Base-by-base conservation (phyloP, 768 basidiomycete species). In the Gloeopeniophorella convolvens region DNA sequence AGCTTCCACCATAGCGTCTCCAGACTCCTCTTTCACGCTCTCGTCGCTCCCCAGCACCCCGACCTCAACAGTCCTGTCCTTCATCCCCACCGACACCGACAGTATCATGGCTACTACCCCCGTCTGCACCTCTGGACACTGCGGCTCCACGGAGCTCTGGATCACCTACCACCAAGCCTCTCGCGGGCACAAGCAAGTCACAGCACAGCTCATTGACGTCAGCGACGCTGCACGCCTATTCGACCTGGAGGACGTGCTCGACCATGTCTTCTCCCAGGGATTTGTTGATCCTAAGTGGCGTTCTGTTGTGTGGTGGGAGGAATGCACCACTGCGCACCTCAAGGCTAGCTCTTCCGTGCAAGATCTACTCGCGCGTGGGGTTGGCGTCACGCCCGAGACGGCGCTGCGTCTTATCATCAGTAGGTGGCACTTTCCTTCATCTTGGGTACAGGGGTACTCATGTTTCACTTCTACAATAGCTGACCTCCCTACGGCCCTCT, bases 201-300 rank as follows among this genome's bases (percentile, higher is more conserved):
- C 73, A 16, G 68, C 72, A 27, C 74, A 75, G 62, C 70, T 76
- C 62, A 63, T 77, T 45, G 74, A 74, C 58, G 65, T 76, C 48
- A 68, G 71, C 54, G 68, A 68, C 55, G 64, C 68, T 50, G 66
- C 68, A 40, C 63, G 66, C 50, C 63, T 76, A 18, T 35, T 57
- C 37, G 74, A 73, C 60, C 60, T 77, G 53, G 75, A 76, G 58
- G 74, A 75, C 50, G 70, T 76, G 5, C 68, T 77, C 27, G 74
- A 76, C 30, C 69, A 68, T 42, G 60, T 65, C 34, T 76, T 75
- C 62, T 58, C 63, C 47, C 71, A 73, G 49, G 75, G 75, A 30
- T 76, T 71, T 51, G 65, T 77, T 15, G 73, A 76, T 34, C 62
- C 72, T 20, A 70, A 68, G 60, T 64, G 68, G 45, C 65, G 72